phyloP scores from a whole-genome alignment of 2,329 filamentous ascomycete genomes.

The Aureobasidium sp. region DNA sequence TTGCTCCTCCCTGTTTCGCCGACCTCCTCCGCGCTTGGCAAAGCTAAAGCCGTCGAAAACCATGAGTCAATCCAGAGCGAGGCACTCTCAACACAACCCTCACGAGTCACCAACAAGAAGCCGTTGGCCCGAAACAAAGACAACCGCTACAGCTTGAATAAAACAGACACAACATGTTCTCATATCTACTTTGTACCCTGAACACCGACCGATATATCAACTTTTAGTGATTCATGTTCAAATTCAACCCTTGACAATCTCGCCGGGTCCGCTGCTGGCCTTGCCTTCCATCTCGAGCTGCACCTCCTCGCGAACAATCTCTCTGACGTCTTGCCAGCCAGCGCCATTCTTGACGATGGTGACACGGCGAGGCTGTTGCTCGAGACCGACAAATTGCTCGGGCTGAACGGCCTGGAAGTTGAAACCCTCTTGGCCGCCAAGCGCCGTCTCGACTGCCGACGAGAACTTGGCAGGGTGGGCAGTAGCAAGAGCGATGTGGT shows the following conservation, averaged over 20 bases:
- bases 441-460: slow-evolving; percentile 69
- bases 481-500: slow-evolving; percentile 80
- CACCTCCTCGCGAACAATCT: slow-evolving; percentile 67
- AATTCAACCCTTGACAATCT: slow-evolving; percentile 9
- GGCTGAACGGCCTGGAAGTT: slow-evolving; percentile 72
- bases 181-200: neutral
- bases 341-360: slow-evolving; percentile 53
- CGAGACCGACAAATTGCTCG: slow-evolving; percentile 69
- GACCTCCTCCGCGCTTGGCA: neutral
- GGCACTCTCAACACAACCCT: too few relatives aligned
- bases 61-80: too few relatives aligned
- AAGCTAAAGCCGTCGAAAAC: too few relatives aligned
- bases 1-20: neutral
- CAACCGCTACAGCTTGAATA: neutral
- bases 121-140: too few relatives aligned
- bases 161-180: neutral
- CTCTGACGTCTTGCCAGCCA: slow-evolving; percentile 65
- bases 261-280: slow-evolving; percentile 10
- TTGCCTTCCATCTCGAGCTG: slow-evolving; percentile 32
- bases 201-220: neutral
- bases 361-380: slow-evolving; percentile 66
- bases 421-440: slow-evolving; percentile 63
- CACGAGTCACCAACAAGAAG: too few relatives aligned
- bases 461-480: slow-evolving; percentile 96
- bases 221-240: neutral